These are phyloP conservation scores for Dryadomyces quercivorus DNA, from an alignment of 2,329 filamentous ascomycete species.

Conservation along the genomic window DNA sequence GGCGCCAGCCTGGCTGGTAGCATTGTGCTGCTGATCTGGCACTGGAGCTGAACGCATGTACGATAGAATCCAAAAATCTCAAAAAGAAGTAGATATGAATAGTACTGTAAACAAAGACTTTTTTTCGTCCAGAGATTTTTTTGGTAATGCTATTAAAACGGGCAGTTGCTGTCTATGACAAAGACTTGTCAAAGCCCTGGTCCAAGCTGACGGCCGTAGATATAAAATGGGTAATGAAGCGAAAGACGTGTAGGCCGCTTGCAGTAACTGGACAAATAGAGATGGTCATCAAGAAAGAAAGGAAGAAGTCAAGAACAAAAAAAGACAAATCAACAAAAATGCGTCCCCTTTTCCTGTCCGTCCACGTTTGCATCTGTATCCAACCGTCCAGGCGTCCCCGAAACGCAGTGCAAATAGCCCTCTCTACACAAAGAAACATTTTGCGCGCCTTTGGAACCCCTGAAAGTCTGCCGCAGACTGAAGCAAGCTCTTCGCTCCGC, in stretches of 20 bases:
- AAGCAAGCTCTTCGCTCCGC: background rate
- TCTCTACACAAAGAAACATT: background rate
- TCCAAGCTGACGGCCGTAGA: background rate
- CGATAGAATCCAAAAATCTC: background rate
- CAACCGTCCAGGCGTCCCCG: background rate
- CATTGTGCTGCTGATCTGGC: slow-evolving; percentile 4
- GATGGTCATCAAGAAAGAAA: background rate
- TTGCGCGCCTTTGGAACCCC: background rate
- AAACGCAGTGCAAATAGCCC: background rate
- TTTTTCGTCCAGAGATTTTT: background rate
- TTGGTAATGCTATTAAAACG: background rate
- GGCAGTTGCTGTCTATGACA: background rate
- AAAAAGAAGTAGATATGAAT: too few species aligned
- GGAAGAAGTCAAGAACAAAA: background rate
- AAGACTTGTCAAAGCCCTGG: background rate
- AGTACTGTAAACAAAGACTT: background rate
- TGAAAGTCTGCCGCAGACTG: background rate
- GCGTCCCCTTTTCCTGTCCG: background rate
- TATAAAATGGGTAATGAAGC: background rate
- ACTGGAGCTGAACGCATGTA: slow-evolving; percentile 15
- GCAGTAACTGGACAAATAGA: background rate
- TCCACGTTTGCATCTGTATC: background rate
- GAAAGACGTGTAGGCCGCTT: background rate
- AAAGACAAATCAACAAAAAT: background rate
- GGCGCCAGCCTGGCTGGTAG: slow-evolving; percentile 34